Evolutionary conservation across 2,329 filamentous ascomycete species (phyloP).

Genomic region (Penicillium janthinellum): DNA sequence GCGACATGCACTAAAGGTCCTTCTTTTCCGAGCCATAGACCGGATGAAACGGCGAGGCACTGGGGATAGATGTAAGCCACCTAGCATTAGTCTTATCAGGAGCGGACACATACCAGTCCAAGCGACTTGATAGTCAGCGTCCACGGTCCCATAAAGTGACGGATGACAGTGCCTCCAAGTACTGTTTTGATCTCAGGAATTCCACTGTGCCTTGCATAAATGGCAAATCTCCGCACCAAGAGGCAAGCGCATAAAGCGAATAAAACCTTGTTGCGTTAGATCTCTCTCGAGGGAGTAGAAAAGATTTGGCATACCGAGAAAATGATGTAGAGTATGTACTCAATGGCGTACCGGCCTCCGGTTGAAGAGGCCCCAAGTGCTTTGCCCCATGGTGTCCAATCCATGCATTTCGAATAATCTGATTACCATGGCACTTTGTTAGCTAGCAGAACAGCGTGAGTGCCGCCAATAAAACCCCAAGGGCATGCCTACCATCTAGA

Average conservation of each 20-base stretch:
- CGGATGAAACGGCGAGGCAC: constrained; percentile 88
- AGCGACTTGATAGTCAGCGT: constrained; percentile 87
- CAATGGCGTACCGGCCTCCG: constrained; percentile 75
- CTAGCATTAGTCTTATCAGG: too few relatives aligned
- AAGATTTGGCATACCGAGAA: constrained; percentile 67
- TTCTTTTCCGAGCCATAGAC: constrained; percentile 96
- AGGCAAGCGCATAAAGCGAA: constrained; percentile 78
- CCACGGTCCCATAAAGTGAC: constrained; percentile 82
- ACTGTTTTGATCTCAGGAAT: constrained; percentile 98
- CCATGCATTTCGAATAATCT: constrained; percentile 75
- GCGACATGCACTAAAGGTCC: constrained; percentile 93
- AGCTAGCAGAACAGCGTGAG: constrained; percentile 8
- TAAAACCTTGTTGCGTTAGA: constrained; percentile 58
- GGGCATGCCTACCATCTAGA: constrained; percentile 62
- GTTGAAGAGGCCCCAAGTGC: constrained; percentile 68
- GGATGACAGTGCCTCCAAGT: constrained; percentile 89
- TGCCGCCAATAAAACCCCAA: neutral
- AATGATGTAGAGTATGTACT: constrained; percentile 84
- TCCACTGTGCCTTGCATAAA: constrained; percentile 90
- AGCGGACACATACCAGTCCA: constrained; percentile 65
- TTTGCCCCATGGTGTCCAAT: constrained; percentile 84
- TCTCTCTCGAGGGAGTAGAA: neutral
- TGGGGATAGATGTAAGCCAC: constrained; percentile 44
- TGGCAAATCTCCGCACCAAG: constrained; percentile 79
- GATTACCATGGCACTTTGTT: constrained; percentile 12